A percentile compares a stretch with the other conserved stretches of the same genome.
These are phyloP conservation scores for Russula sp. DNA, from an alignment of 768 basidiomycete species.

Conservation along the genomic window DNA sequence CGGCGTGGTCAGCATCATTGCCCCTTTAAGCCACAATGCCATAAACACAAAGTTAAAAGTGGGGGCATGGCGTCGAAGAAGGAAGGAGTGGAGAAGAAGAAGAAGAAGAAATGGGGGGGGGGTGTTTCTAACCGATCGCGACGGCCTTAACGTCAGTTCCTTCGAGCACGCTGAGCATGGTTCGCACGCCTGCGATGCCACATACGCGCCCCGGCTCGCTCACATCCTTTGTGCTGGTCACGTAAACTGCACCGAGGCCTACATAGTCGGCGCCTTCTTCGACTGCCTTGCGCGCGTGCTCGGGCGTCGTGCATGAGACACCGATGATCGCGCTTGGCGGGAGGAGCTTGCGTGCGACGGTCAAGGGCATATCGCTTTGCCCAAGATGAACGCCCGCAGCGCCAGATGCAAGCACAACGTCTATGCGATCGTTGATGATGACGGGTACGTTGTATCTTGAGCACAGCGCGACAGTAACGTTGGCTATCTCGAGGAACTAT, in stretches of 20 bases:
- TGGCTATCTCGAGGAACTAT: slow-evolving; percentile 74
- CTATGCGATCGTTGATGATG: slow-evolving; percentile 83
- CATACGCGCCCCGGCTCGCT: slow-evolving; percentile 43
- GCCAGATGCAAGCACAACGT: slow-evolving; percentile 72
- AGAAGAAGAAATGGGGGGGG: neutral
- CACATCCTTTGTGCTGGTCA: slow-evolving; percentile 72
- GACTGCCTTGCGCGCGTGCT: slow-evolving; percentile 57
- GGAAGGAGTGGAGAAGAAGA: neutral
- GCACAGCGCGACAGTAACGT: slow-evolving; percentile 61
- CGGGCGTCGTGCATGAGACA: slow-evolving; percentile 62
- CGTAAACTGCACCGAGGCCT: slow-evolving; percentile 81
- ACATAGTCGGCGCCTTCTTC: slow-evolving; percentile 72
- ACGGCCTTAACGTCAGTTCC: slow-evolving; percentile 64
- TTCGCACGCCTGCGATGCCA: slow-evolving; percentile 67
- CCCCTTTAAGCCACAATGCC: neutral
- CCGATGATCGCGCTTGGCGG: slow-evolving; percentile 70
- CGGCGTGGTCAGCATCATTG: neutral
- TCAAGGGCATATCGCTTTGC: slow-evolving; percentile 76
- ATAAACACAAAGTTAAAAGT: no score
- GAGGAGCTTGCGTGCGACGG: slow-evolving; percentile 57
- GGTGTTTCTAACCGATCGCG: slow-evolving; percentile 58
- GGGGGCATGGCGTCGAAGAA: no score
- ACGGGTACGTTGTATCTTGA: slow-evolving; percentile 72
- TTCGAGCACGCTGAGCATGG: slow-evolving; percentile 56
- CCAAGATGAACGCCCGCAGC: slow-evolving; percentile 85